phyloP scores from a whole-genome alignment of 1,139 yeast species.

The Yamadazyma mexicana region DNA sequence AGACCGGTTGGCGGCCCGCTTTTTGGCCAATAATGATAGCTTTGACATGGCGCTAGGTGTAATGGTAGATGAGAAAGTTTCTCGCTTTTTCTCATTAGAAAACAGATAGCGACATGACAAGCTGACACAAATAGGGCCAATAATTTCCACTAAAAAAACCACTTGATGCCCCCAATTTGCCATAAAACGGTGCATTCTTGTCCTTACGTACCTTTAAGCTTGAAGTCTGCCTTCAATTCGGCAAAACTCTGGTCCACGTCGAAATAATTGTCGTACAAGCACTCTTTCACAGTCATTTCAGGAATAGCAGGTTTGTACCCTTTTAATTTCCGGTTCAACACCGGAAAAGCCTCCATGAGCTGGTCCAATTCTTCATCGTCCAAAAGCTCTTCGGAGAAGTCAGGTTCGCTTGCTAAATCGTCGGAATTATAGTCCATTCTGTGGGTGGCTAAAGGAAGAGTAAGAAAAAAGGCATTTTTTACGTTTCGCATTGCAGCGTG shows the following conservation, averaged over 20 bases:
- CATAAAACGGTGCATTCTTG: not conserved
- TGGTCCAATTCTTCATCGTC: constrained; percentile 38
- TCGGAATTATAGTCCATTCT: constrained; percentile 13
- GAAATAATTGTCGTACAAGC: constrained; percentile 61
- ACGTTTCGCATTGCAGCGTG: too few species aligned
- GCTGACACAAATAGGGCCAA: too few species aligned
- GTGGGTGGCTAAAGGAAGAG: not conserved
- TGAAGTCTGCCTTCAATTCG: constrained; percentile 49
- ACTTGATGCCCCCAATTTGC: not conserved
- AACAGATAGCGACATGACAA: not conserved
- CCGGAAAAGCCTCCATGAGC: constrained; percentile 43
- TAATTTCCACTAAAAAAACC: not conserved
- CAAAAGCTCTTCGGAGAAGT: constrained; percentile 22
- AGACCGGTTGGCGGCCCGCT: constrained; percentile 24
- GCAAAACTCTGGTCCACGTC: constrained; percentile 53
- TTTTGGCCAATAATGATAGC: constrained; percentile 49
- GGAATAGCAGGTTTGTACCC: constrained; percentile 40
- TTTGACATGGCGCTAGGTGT: constrained; percentile 23
- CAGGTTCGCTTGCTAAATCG: constrained; percentile 15
- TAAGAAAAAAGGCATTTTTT: too few species aligned
- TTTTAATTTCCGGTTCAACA: constrained; percentile 32
- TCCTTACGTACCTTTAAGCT: constrained; percentile 41
- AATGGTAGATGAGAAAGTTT: not conserved
- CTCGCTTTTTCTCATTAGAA: not conserved
- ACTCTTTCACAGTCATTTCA: constrained; percentile 56